phyloP scores from a whole-genome alignment of 352 stramenopile species.

The Phytopythium cucurbitacearum region DNA sequence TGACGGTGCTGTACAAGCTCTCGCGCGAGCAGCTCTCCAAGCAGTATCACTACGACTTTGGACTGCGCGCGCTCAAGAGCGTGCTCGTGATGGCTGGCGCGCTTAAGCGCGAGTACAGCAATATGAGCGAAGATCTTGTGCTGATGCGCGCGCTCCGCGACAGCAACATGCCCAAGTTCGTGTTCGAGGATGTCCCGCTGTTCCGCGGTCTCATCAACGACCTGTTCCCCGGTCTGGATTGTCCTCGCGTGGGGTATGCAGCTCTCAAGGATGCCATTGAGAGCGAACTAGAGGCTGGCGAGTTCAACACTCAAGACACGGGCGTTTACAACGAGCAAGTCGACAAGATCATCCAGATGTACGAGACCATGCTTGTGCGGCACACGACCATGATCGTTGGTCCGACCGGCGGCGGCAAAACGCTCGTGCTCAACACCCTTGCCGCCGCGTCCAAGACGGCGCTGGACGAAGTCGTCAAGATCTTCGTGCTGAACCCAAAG shows the following conservation, averaged over 20 bases:
- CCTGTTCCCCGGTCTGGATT: conserved; percentile 93
- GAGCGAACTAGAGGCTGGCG: conserved; percentile 69
- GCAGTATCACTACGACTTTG: conserved; percentile 96
- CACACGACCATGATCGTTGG: conserved; percentile 97
- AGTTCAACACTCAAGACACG: conserved; percentile 77
- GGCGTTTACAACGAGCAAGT: conserved; percentile 86
- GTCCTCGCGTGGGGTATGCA: conserved; percentile 90
- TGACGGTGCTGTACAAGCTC: conserved; percentile 95
- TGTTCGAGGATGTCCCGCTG: conserved; percentile 94
- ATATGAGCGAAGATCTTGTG: conserved; percentile 93
- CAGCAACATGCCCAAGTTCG: conserved; percentile 97
- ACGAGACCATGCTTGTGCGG: conserved; percentile 94
- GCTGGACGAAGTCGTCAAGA: conserved; percentile 89
- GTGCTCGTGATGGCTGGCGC: conserved; percentile 93
- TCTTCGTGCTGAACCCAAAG: conserved; percentile 94
- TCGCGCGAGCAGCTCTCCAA: conserved; percentile 94
- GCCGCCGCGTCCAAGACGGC: conserved; percentile 80
- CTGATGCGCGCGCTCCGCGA: conserved; percentile 94
- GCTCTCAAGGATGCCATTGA: conserved; percentile 88
- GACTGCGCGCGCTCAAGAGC: conserved; percentile 91
- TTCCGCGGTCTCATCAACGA: conserved; percentile 95
- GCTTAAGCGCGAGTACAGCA: conserved; percentile 91
- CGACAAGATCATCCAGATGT: conserved; percentile 98
- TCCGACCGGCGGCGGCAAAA: conserved; percentile 91
- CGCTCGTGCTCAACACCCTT: conserved; percentile 88